Base-by-base conservation (phyloP, 108 stramenopile species). In the Cyclotella choctawhatcheeana region DNA sequence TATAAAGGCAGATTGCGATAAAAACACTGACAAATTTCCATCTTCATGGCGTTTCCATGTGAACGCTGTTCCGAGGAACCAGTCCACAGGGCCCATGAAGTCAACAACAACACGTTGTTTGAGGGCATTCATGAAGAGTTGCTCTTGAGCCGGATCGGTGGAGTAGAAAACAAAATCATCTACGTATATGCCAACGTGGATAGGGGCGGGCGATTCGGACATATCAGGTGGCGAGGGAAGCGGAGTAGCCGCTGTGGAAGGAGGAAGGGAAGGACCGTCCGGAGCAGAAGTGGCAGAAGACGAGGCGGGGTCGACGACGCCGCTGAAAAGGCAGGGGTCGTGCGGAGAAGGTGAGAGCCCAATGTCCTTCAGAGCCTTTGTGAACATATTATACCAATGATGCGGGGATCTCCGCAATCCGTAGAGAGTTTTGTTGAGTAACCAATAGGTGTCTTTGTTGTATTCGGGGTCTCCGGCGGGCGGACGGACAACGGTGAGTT, bases 361-460 rank as follows among this genome's bases (percentile, higher is more conserved):
- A 44, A 71, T 45, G 2, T 47, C 29, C 17, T 0, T 51, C 2
- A 78, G 64, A 8, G 64, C 52, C 0, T 21, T 30, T 3, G 30
- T 32, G 24, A 78, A 22, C 31, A 33, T 71, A 18, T 72, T 47
- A 12, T 72, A 78, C 77, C 77, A 78, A 45, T 78, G 77, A 1
- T 56, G 40, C 0, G 69, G 69, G 18, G 22, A 27, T 0, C 69
- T 5, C 0, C 61, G 51, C 0, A 77, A 34, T 1, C 69, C 76
- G 43, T 77, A 77, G 12, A 77, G 37, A 1, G 69, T 77, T 43
- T 77, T 77, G 6, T 56, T 35, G 0, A 77, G 53, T 2, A 37
- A 13, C 69, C 76, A 77, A 25, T 62, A 72, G 10, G 34, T 35
- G n/a, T 27, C 71, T 25, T 62, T 51, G 0, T 33, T 21, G 14